phyloP scores from a whole-genome alignment of 805 yeast genomes.

The Ogataea minuta region DNA sequence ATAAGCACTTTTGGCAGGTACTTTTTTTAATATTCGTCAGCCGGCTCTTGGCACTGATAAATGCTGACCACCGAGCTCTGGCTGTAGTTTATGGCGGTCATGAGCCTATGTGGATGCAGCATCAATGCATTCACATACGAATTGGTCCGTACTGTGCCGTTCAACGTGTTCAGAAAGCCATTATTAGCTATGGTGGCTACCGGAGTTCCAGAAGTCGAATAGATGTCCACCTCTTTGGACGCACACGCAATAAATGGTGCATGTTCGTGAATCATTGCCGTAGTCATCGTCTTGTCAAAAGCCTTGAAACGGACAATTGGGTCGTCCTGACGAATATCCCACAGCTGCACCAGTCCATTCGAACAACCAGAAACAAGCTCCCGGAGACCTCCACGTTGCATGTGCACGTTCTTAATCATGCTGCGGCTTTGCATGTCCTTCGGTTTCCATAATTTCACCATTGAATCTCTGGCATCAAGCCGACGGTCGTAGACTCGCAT shows the following conservation, averaged over 20 bases:
- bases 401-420: slow-evolving; percentile 68
- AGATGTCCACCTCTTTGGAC: slow-evolving; percentile 70
- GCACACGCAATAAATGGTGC: slow-evolving; percentile 94
- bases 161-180: slow-evolving; percentile 42
- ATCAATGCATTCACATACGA: slow-evolving; percentile 63
- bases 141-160: slow-evolving; percentile 43
- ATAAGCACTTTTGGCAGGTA: too few relatives aligned
- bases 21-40: slow-evolving; percentile 1
- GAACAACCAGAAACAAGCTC: slow-evolving; percentile 82
- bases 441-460: slow-evolving; percentile 81
- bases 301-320: slow-evolving; percentile 70
- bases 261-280: slow-evolving; percentile 88
- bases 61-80: slow-evolving; percentile 73
- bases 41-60: slow-evolving; percentile 41
- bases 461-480: slow-evolving; percentile 76
- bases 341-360: slow-evolving; percentile 78
- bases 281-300: slow-evolving; percentile 50
- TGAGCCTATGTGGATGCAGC: slow-evolving; percentile 94
- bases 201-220: slow-evolving; percentile 82
- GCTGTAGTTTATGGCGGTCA: slow-evolving; percentile 79
- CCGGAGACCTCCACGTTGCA: slow-evolving; percentile 96
- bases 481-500: slow-evolving; percentile 89
- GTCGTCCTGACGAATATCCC: slow-evolving; percentile 81
- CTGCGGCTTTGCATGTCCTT: slow-evolving; percentile 25
- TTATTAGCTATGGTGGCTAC: slow-evolving; percentile 50